Conservation (phyloP, 2,329 filamentous ascomycete genomes). For the Sporothrix phasma region DNA sequence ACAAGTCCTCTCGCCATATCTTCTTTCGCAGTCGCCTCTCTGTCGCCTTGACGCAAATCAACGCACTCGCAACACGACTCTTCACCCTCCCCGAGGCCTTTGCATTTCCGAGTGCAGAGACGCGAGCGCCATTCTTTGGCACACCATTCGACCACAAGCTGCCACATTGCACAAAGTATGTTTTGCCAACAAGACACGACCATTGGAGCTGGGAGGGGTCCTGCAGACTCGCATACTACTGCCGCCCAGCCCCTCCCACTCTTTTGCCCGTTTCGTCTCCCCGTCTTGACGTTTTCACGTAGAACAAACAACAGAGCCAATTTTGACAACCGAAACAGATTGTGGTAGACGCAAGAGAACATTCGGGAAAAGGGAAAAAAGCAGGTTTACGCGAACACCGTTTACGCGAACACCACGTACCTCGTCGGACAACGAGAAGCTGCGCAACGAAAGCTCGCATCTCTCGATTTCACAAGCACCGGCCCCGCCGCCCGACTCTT, state of each 20-base stretch:
- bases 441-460: background rate
- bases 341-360: background rate
- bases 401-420: background rate
- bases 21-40: background rate
- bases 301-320: background rate
- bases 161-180: conserved; percentile 2
- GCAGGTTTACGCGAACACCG: background rate
- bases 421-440: background rate
- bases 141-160: background rate
- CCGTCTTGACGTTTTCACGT: no score
- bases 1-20: background rate
- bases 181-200: background rate
- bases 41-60: background rate
- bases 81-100: background rate
- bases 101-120: conserved; percentile 4
- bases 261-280: background rate
- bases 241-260: background rate
- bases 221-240: background rate
- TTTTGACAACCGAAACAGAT: background rate
- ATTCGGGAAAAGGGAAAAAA: background rate
- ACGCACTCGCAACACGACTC: background rate
- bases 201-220: background rate
- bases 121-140: conserved; percentile 3
- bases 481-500: background rate
- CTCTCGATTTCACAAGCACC: background rate